Evolutionary conservation across 352 stramenopile species (phyloP).

Genomic region (Globisporangium nodosum): DNA sequence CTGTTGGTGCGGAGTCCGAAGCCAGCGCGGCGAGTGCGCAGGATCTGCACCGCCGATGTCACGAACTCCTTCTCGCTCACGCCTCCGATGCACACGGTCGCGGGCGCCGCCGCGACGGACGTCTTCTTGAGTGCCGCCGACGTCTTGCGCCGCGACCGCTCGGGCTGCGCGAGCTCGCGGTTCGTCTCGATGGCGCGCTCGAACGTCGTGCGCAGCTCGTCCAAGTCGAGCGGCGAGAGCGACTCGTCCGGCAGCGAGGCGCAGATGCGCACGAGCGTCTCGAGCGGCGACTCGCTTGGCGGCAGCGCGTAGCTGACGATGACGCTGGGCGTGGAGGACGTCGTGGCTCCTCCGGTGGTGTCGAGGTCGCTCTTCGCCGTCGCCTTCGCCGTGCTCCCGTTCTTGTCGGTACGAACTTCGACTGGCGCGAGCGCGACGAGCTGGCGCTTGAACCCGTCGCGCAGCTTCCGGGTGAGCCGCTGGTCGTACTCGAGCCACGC

Average conservation of each 20-base stretch:
- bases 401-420: neutral
- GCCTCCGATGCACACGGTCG: conserved; percentile 23
- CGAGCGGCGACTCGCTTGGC: conserved; percentile 19
- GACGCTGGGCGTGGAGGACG: neutral
- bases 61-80: conserved; percentile 65
- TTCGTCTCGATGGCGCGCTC: conserved; percentile 29
- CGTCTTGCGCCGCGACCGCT: neutral
- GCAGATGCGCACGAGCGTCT: conserved; percentile 32
- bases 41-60: conserved; percentile 38
- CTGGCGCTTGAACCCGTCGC: conserved; percentile 40
- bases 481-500: conserved; percentile 46
- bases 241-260: conserved; percentile 26
- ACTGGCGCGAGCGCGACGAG: conserved; percentile 27
- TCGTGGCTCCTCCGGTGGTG: no score
- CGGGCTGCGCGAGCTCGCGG: conserved; percentile 11
- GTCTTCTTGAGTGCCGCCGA: conserved; percentile 5
- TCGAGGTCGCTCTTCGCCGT: neutral
- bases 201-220: conserved; percentile 37
- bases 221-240: conserved; percentile 32
- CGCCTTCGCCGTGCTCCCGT: neutral
- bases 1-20: conserved; percentile 50
- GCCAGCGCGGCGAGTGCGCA: conserved; percentile 34
- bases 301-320: neutral
- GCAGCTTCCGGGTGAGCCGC: conserved; percentile 31
- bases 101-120: conserved; percentile 4